phyloP scores from a whole-genome alignment of 805 yeast species.

The Priceomyces haplophilus region DNA sequence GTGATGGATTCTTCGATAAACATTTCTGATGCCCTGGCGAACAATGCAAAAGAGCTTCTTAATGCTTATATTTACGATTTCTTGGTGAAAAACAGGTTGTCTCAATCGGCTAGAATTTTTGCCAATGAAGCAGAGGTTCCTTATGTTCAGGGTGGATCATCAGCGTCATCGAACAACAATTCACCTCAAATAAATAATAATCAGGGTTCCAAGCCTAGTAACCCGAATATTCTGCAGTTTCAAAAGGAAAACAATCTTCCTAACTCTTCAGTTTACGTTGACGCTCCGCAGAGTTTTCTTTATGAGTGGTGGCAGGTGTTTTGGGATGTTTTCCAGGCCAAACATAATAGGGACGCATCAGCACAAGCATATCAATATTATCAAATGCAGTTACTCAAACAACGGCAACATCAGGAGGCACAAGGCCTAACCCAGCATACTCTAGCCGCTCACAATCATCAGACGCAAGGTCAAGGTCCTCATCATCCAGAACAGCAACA shows the following conservation, averaged over 20 bases:
- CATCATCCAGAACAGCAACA: slow-evolving; percentile 17
- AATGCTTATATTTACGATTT: slow-evolving; percentile 89
- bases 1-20: slow-evolving; percentile 27
- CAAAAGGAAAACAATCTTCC: slow-evolving; percentile 46
- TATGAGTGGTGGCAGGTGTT: slow-evolving; percentile 96
- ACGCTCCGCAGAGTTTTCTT: slow-evolving; percentile 82
- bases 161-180: slow-evolving; percentile 27
- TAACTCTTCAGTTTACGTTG: slow-evolving; percentile 55
- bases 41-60: slow-evolving; percentile 55
- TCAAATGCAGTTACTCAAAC: slow-evolving; percentile 57
- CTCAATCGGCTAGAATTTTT: slow-evolving; percentile 70
- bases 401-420: slow-evolving; percentile 55
- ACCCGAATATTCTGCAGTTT: slow-evolving; percentile 17
- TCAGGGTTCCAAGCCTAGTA: slow-evolving; percentile 7
- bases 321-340: slow-evolving; percentile 89
- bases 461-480: slow-evolving; percentile 11
- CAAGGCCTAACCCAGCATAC: slow-evolving; percentile 36
- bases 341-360: slow-evolving; percentile 64
- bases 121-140: slow-evolving; percentile 75
- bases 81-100: slow-evolving; percentile 66
- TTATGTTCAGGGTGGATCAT: slow-evolving; percentile 11
- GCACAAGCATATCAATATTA: slow-evolving; percentile 65
- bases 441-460: slow-evolving; percentile 17
- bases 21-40: slow-evolving; percentile 44
- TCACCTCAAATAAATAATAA: slow-evolving; percentile 17